These are phyloP conservation scores for Zygosaccharomyces sapae DNA, from an alignment of 1,139 yeast species.

Conservation along the genomic window DNA sequence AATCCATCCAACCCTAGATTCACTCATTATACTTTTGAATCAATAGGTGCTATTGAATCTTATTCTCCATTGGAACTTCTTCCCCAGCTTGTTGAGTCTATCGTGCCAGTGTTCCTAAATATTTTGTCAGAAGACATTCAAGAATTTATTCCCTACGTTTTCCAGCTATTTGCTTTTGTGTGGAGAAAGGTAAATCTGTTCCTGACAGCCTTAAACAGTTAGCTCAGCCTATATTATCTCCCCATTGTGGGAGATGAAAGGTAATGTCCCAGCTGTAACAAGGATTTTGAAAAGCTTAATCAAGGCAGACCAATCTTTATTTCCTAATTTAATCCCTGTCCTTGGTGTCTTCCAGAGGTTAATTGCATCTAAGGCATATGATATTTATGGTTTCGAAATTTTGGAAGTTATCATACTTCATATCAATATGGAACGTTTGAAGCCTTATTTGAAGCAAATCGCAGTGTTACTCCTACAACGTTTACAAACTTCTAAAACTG, in stretches of 20 bases:
- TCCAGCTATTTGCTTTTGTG: slow-evolving; percentile 79
- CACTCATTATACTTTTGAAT: slow-evolving; percentile 85
- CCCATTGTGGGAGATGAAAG: slow-evolving; percentile 90
- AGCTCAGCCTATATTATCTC: slow-evolving; percentile 78
- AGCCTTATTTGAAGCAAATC: slow-evolving; percentile 63
- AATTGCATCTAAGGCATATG: slow-evolving; percentile 79
- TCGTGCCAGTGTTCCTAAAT: slow-evolving; percentile 63
- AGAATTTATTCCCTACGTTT: slow-evolving; percentile 89
- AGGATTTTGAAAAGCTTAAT: slow-evolving; percentile 72
- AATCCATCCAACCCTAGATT: slow-evolving; percentile 96
- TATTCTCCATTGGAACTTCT: slow-evolving; percentile 43
- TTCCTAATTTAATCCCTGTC: slow-evolving; percentile 63
- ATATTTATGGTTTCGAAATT: slow-evolving; percentile 77
- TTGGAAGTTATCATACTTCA: slow-evolving; percentile 63
- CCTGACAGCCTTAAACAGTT: slow-evolving; percentile 65
- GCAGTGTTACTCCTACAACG: slow-evolving; percentile 75
- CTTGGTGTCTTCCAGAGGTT: slow-evolving; percentile 96
- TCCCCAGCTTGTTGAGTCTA: slow-evolving; percentile 47
- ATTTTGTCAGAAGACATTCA: slow-evolving; percentile 81
- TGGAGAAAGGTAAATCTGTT: slow-evolving; percentile 52
- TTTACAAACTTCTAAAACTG: slow-evolving; percentile 76
- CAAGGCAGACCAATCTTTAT: slow-evolving; percentile 53
- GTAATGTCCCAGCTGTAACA: slow-evolving; percentile 90
- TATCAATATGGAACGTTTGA: slow-evolving; percentile 49
- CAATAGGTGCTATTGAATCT: slow-evolving; percentile 74